phyloP scores from a whole-genome alignment of 73 alveolate genomes.

The Durusdinium trenchii region DNA sequence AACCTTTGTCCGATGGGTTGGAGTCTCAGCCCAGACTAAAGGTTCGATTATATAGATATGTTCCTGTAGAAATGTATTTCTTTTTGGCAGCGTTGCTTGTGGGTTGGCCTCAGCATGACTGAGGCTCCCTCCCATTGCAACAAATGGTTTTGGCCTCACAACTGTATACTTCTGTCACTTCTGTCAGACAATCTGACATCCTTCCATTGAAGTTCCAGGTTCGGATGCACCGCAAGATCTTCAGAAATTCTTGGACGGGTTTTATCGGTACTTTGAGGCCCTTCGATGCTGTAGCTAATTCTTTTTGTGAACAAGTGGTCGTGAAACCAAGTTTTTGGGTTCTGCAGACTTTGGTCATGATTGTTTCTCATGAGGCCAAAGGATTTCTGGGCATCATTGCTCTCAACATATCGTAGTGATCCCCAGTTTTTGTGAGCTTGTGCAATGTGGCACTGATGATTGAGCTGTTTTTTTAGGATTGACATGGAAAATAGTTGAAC shows the following conservation, averaged over 20 bases:
- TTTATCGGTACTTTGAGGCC: constrained; percentile 58
- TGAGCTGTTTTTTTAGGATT: neutral
- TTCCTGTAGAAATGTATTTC: neutral
- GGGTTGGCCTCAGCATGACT: neutral
- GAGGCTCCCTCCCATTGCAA: constrained; percentile 22
- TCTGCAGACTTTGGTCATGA: neutral
- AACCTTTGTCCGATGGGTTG: constrained; percentile 57
- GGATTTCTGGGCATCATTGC: constrained; percentile 89
- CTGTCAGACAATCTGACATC: neutral
- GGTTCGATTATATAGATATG: neutral
- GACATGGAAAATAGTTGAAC: neutral
- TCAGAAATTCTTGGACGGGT: constrained; percentile 43
- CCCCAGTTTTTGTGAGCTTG: neutral
- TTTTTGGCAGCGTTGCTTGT: too few relatives aligned
- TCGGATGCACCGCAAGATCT: constrained; percentile 89
- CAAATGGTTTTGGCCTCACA: neutral
- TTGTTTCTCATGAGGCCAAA: neutral
- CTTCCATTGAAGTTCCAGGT: neutral
- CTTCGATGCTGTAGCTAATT: neutral
- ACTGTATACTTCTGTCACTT: neutral
- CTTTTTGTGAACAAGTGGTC: neutral
- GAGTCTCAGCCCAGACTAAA: neutral
- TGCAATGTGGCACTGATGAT: neutral
- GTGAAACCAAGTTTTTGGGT: neutral
- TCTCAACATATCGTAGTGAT: constrained; percentile 15